Conservation (phyloP, 495 filamentous ascomycete species). For the Friedmanniomyces simplex region DNA sequence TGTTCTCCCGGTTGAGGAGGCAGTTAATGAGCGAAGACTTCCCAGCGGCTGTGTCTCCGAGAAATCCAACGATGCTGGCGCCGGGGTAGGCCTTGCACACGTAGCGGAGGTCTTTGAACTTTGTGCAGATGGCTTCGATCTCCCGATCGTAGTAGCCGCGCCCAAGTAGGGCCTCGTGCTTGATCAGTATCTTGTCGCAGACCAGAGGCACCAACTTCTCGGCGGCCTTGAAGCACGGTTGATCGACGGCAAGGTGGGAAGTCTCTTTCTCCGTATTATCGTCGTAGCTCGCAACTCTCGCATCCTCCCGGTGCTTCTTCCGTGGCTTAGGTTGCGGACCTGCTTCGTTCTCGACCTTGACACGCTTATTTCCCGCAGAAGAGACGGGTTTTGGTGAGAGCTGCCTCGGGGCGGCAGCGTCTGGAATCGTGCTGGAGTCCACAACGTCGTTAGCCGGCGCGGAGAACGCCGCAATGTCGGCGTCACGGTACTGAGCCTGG, state of each 20-base stretch:
- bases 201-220: neutral
- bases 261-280: neutral
- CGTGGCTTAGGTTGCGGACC: neutral
- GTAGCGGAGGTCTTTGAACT: neutral
- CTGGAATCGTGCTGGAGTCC: too few species aligned
- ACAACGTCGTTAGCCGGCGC: too few species aligned
- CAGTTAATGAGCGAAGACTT: slow-evolving; percentile 4
- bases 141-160: neutral
- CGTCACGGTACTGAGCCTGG: too few species aligned
- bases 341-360: neutral
- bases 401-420: too few species aligned
- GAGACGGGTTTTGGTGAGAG: too few species aligned
- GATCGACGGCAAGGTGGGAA: slow-evolving; percentile 1
- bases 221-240: neutral
- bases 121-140: neutral
- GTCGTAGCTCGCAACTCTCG: neutral
- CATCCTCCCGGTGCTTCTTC: neutral
- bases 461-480: too few species aligned
- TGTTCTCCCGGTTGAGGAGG: neutral
- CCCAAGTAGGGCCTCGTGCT: neutral
- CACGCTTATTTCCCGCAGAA: too few species aligned
- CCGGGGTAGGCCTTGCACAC: neutral
- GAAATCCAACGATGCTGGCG: neutral
- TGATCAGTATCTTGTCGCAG: neutral
- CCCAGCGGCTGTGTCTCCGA: slow-evolving; percentile 1